phyloP scores from a whole-genome alignment of 257 asterid species.

The Linderniella brevidens region DNA sequence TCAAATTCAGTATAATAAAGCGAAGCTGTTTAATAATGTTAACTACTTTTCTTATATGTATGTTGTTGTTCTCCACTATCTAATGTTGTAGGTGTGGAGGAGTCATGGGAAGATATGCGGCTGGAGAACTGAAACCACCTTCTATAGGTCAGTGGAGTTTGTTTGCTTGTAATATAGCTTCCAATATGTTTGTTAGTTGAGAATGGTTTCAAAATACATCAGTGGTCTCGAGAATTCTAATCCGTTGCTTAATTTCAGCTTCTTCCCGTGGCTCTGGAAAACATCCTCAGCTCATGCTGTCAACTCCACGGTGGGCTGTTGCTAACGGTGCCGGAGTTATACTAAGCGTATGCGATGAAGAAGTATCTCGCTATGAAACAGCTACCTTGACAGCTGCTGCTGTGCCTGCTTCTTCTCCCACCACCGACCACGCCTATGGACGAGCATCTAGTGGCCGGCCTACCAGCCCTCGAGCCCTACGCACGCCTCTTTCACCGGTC shows the following conservation, averaged over 20 bases:
- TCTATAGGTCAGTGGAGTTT: conserved; percentile 52
- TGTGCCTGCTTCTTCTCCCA: conserved; percentile 97
- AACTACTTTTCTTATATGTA: too few relatives aligned
- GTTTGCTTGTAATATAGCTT: background rate
- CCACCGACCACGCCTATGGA: conserved; percentile 95
- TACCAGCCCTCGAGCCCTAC: conserved; percentile 98
- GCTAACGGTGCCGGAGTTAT: conserved; percentile 99
- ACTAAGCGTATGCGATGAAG: conserved; percentile 96
- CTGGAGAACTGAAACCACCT: conserved; percentile 96
- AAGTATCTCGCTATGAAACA: conserved; percentile 93
- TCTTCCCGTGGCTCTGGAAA: conserved; percentile 96
- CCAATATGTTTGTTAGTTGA: background rate
- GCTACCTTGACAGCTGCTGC: conserved; percentile 93
- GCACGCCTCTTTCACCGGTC: conserved; percentile 92
- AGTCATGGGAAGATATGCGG: conserved; percentile 97
- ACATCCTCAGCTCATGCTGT: conserved; percentile 93
- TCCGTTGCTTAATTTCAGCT: conserved; percentile 22
- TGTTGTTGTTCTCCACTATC: conserved; percentile 1
- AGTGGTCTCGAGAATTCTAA: too few relatives aligned
- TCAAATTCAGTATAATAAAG: too few relatives aligned
- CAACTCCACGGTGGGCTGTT: conserved; percentile 99
- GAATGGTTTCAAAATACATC: too few relatives aligned
- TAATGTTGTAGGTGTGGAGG: conserved; percentile 82
- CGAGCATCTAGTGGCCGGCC: conserved; percentile 96
- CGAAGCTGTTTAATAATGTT: too few relatives aligned